Conservation (phyloP, 2,329 filamentous ascomycete genomes). For the Samsoniella hepiali region DNA sequence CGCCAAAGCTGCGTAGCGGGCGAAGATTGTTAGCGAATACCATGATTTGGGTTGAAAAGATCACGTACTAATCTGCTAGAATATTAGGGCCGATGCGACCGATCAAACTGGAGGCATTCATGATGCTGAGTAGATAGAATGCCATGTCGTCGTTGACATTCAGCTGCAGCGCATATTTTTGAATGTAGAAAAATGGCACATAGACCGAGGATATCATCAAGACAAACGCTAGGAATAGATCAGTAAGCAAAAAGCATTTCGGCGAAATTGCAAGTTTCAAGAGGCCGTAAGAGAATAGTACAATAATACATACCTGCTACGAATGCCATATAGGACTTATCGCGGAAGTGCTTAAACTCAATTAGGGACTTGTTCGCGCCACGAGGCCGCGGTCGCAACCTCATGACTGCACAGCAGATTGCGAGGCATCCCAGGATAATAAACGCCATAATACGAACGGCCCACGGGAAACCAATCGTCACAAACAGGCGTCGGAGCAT, state of each 20-base stretch:
- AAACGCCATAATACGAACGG: constrained; percentile 24
- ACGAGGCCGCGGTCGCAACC: neutral
- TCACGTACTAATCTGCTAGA: constrained; percentile 26
- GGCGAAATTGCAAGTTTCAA: too few relatives aligned
- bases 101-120: constrained; percentile 36
- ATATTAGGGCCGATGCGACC: constrained; percentile 36
- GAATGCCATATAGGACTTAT: constrained; percentile 31
- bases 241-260: too few relatives aligned
- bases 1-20: constrained; percentile 26
- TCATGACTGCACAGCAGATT: neutral
- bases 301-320: neutral
- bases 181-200: neutral
- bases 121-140: constrained; percentile 20
- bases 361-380: neutral
- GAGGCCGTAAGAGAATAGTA: too few relatives aligned
- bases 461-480: constrained; percentile 27
- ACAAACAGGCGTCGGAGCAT: constrained; percentile 35
- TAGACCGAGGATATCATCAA: too few relatives aligned
- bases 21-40: too few relatives aligned
- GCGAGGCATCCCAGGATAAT: constrained; percentile 22
- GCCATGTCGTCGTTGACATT: neutral
- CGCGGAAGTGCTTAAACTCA: constrained; percentile 36
- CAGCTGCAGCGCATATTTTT: neutral
- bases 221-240: too few relatives aligned
- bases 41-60: constrained; percentile 18